These are phyloP conservation scores for Penicillium subrubescens DNA, from an alignment of 495 filamentous ascomycete genomes.

Conservation along the genomic window DNA sequence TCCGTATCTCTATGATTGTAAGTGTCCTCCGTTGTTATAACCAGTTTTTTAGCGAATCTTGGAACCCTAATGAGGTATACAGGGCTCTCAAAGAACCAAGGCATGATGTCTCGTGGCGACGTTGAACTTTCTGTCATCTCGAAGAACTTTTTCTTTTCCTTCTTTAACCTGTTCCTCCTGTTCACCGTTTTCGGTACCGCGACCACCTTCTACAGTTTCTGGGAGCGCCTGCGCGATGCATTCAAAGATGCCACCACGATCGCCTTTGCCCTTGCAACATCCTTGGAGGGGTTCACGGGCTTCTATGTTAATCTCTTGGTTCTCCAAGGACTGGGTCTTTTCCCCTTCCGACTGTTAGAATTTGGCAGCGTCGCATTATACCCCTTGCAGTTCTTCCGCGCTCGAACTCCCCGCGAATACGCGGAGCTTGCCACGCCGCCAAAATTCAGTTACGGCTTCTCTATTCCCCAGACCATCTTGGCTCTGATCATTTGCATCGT, in stretches of 20 bases:
- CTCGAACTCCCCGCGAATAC: conserved; percentile 89
- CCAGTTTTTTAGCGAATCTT: background rate
- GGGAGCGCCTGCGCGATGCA: conserved; percentile 68
- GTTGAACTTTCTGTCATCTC: conserved; percentile 94
- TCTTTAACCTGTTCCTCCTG: conserved; percentile 97
- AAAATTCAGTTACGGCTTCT: conserved; percentile 93
- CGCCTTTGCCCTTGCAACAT: conserved; percentile 71
- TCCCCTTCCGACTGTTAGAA: conserved; percentile 89
- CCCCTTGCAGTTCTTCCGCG: conserved; percentile 73
- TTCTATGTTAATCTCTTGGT: conserved; percentile 97
- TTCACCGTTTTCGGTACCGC: conserved; percentile 91
- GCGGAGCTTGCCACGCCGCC: conserved; percentile 82
- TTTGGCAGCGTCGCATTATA: conserved; percentile 86
- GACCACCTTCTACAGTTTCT: conserved; percentile 66
- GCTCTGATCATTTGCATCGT: conserved; percentile 93
- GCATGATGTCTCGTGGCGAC: conserved; percentile 91
- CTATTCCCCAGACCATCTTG: conserved; percentile 87
- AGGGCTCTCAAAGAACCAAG: conserved; percentile 83
- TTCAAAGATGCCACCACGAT: conserved; percentile 78
- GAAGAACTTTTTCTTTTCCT: conserved; percentile 99
- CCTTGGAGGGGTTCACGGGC: conserved; percentile 68
- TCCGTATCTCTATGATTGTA: conserved; percentile 92
- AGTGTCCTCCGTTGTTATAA: conserved; percentile 18
- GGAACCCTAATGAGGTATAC: conserved; percentile 8
- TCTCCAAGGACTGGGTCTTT: conserved; percentile 87